Evolutionary conservation across 208 protist genomes (phyloP).

Genomic region (Jaenimonas drosophilae): DNA sequence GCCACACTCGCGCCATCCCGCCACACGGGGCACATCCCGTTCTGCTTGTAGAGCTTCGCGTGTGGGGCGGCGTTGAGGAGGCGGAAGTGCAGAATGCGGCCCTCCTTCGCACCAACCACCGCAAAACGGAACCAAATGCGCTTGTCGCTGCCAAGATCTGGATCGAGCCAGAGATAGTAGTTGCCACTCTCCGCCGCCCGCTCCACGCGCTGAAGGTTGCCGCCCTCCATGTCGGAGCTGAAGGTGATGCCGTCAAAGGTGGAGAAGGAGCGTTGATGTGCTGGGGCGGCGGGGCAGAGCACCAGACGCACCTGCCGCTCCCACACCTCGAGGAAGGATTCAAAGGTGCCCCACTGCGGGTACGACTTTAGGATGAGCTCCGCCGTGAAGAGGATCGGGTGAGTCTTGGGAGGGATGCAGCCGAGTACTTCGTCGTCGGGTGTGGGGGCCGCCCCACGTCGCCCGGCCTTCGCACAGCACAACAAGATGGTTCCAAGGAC

Average conservation of each 20-base stretch:
- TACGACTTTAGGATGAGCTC: constrained; percentile 27
- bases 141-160: constrained; percentile 57
- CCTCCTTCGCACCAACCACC: constrained; percentile 29
- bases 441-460: not conserved
- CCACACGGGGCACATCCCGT: constrained; percentile 79
- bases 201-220: constrained; percentile 79
- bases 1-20: constrained; percentile 27
- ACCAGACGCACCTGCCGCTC: constrained; percentile 66
- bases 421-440: not conserved
- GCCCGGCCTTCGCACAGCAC: constrained; percentile 25
- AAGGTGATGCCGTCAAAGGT: constrained; percentile 35
- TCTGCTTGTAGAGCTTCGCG: constrained; percentile 62
- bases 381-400: constrained; percentile 49
- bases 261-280: constrained; percentile 55
- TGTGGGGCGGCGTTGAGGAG: constrained; percentile 72
- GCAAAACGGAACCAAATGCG: constrained; percentile 86
- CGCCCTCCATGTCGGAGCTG: constrained; percentile 62
- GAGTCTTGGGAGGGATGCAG: constrained; percentile 25
- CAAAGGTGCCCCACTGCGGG: constrained; percentile 37
- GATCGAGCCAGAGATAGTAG: constrained; percentile 73
- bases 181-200: constrained; percentile 16
- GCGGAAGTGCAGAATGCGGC: constrained; percentile 36
- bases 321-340: constrained; percentile 47
- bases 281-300: constrained; percentile 37
- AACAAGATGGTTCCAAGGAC: constrained; percentile 66